phyloP scores from a whole-genome alignment of 305 asterid genomes.

The Withania somnifera region DNA sequence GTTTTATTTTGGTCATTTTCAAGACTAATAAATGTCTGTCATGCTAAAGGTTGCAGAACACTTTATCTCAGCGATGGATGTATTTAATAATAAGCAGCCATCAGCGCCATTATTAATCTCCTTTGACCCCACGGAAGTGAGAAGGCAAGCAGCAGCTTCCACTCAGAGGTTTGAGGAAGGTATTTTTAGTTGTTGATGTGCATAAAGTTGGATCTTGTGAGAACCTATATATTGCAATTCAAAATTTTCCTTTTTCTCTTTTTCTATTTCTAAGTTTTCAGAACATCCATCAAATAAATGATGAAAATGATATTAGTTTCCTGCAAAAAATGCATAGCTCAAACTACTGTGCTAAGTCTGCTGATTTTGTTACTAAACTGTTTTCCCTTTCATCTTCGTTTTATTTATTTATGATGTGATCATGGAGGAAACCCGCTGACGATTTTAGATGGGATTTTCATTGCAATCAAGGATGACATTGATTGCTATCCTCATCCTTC shows the following conservation, averaged over 20 bases:
- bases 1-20: not conserved
- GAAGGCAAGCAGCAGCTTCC: constrained; percentile 89
- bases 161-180: constrained; percentile 90
- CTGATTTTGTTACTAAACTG: not conserved
- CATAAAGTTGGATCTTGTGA: not conserved
- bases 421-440: constrained; percentile 66
- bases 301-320: not conserved
- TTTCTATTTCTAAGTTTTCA: not conserved
- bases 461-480: constrained; percentile 92
- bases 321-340: not conserved
- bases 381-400: not conserved
- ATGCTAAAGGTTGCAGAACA: constrained; percentile 65
- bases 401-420: not conserved
- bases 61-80: constrained; percentile 69
- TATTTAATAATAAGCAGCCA: constrained; percentile 46
- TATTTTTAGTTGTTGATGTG: constrained; percentile 3
- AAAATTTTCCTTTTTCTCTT: not conserved
- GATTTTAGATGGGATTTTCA: constrained; percentile 74
- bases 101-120: constrained; percentile 61
- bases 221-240: not conserved
- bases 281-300: not conserved
- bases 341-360: not conserved
- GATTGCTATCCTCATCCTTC: constrained; percentile 86
- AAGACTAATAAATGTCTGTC: not conserved
- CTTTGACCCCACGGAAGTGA: constrained; percentile 61